A percentile compares a stretch with the other conserved stretches of the same genome.
Conservation (phyloP, 805 yeast species). For the Yarrowia sp. region DNA sequence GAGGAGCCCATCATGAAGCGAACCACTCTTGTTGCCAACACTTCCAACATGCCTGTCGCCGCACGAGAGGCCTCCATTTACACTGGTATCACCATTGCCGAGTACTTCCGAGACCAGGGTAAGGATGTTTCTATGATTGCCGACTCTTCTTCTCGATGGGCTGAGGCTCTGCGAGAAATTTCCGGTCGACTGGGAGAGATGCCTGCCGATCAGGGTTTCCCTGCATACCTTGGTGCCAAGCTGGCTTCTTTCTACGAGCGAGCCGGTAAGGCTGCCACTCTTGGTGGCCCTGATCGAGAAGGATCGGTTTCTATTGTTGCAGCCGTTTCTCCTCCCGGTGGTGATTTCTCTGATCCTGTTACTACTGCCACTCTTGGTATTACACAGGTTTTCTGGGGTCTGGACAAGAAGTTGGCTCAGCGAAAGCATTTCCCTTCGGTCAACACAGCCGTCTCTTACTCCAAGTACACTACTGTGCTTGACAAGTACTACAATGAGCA, state of each 20-base stretch:
- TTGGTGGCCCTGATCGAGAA: slow-evolving; percentile 93
- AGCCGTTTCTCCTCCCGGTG: slow-evolving; percentile 99
- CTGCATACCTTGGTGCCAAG: slow-evolving; percentile 98
- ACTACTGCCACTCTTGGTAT: slow-evolving; percentile 98
- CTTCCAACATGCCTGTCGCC: slow-evolving; percentile 99
- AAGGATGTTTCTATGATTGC: slow-evolving; percentile 99
- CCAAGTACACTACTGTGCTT: slow-evolving; percentile 89
- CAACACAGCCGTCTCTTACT: slow-evolving; percentile 93
- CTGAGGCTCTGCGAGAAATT: slow-evolving; percentile 99
- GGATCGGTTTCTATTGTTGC: slow-evolving; percentile 99
- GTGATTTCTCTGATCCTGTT: slow-evolving; percentile 99
- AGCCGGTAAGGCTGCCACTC: slow-evolving; percentile 94
- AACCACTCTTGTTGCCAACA: slow-evolving; percentile 96
- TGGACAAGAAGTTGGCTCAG: slow-evolving; percentile 98
- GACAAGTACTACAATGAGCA: slow-evolving; percentile 78
- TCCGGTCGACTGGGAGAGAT: slow-evolving; percentile 99
- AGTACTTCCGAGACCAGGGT: slow-evolving; percentile 99
- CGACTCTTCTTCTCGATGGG: slow-evolving; percentile 99
- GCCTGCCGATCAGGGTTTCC: slow-evolving; percentile 99
- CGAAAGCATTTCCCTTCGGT: slow-evolving; percentile 99
- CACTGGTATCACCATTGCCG: slow-evolving; percentile 98
- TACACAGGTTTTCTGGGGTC: slow-evolving; percentile 99
- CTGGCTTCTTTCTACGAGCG: slow-evolving; percentile 98
- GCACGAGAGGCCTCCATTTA: slow-evolving; percentile 99
- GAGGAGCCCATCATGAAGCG: slow-evolving; percentile 99